A percentile compares a stretch with the other conserved stretches of the same genome.
Conservation (phyloP, 345 rosid genomes). For the Eucalyptus paniculata region DNA sequence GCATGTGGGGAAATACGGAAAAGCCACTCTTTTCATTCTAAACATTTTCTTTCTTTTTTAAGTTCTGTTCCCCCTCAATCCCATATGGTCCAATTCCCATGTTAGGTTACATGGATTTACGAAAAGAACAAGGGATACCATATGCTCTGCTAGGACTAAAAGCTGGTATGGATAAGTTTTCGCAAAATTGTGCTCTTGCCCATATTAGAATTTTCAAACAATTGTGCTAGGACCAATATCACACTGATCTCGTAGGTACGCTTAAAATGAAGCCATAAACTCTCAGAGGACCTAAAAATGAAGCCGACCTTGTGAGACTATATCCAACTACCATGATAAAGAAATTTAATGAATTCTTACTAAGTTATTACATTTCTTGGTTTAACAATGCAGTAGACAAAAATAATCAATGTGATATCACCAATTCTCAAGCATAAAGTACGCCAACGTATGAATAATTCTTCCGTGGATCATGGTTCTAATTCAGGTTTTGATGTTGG, state of each 20-base stretch:
- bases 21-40: neutral
- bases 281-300: neutral
- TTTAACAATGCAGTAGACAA: neutral
- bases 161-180: neutral
- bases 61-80: neutral
- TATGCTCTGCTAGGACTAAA: neutral
- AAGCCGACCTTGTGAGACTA: neutral
- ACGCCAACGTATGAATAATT: neutral
- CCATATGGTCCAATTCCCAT: neutral
- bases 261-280: neutral
- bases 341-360: neutral
- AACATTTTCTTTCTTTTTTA: neutral
- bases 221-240: neutral
- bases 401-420: neutral
- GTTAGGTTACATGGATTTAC: neutral
- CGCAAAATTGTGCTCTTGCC: neutral
- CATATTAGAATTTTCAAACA: neutral
- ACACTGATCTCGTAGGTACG: neutral
- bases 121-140: neutral
- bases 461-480: neutral
- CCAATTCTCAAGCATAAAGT: neutral
- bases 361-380: neutral
- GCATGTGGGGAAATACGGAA: neutral
- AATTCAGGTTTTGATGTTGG: neutral
- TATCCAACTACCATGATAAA: neutral